Conservation (phyloP, 2,329 filamentous ascomycete species). For the Onygenales sp. region DNA sequence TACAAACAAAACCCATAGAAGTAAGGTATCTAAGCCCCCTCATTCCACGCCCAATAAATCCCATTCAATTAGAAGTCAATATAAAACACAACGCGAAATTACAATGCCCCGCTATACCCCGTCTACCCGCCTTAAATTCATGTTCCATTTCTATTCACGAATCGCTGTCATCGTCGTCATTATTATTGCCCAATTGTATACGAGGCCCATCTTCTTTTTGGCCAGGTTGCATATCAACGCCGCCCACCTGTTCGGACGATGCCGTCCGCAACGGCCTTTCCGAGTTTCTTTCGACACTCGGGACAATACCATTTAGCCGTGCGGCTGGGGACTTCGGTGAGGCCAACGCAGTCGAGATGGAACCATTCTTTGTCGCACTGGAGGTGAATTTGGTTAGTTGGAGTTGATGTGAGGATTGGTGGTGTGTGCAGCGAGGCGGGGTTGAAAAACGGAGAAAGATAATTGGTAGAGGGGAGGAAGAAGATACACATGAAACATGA, state of each 20-base stretch:
- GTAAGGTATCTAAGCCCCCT: no score
- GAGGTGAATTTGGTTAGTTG: background rate
- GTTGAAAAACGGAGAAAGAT: background rate
- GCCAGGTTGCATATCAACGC: slow-evolving; percentile 13
- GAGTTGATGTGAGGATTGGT: background rate
- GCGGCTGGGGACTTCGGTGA: slow-evolving; percentile 49
- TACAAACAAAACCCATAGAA: no score
- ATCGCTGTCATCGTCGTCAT: background rate
- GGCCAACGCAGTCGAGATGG: slow-evolving; percentile 51
- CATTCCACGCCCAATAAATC: no score
- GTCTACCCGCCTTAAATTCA: no score
- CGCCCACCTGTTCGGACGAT: slow-evolving; percentile 29
- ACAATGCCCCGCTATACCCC: no score
- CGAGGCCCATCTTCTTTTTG: background rate
- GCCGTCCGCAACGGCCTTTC: slow-evolving; percentile 30
- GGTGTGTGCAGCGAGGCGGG: background rate
- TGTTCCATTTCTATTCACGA: background rate
- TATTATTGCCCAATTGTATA: background rate
- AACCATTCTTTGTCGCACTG: slow-evolving; percentile 60
- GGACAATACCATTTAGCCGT: slow-evolving; percentile 59
- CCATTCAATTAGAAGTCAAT: no score
- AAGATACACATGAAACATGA: background rate
- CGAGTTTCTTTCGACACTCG: slow-evolving; percentile 45
- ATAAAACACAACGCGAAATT: no score
- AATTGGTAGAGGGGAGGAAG: no score